Conservation (phyloP, 2,329 filamentous ascomycete species). For the Penicillium sclerotigenum region DNA sequence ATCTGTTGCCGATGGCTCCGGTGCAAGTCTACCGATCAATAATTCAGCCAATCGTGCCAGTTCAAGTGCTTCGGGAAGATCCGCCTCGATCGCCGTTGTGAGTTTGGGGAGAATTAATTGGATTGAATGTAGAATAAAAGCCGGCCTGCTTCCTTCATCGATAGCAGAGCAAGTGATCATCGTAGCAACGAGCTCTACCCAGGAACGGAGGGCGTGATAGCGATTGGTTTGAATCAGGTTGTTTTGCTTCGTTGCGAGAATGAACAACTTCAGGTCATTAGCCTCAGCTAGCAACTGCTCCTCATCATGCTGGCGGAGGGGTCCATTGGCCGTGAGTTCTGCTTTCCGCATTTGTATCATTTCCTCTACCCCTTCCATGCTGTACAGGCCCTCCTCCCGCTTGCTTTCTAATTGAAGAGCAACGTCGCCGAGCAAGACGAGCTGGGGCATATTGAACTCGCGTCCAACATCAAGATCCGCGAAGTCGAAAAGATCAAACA, state of each 20-base stretch:
- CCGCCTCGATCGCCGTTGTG: conserved; percentile 69
- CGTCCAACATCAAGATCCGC: conserved; percentile 61
- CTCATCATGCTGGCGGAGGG: conserved; percentile 45
- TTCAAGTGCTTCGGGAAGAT: conserved; percentile 67
- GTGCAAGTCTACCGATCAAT: conserved; percentile 48
- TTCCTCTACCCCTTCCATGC: conserved; percentile 69
- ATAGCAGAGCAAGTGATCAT: conserved; percentile 81
- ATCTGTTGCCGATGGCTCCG: conserved; percentile 37
- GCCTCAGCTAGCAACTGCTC: conserved; percentile 42
- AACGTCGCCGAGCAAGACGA: conserved; percentile 62
- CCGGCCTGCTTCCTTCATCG: conserved; percentile 65
- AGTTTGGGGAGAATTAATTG: conserved; percentile 86
- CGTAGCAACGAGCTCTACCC: conserved; percentile 79
- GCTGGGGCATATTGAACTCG: conserved; percentile 49
- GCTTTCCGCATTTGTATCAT: conserved; percentile 59
- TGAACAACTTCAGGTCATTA: conserved; percentile 36
- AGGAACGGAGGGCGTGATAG: conserved; percentile 70
- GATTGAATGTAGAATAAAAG: conserved; percentile 79
- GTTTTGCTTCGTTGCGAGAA: conserved; percentile 42
- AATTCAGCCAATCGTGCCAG: conserved; percentile 73
- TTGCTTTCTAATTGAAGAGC: conserved; percentile 65
- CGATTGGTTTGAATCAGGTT: conserved; percentile 45
- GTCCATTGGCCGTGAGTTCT: conserved; percentile 39
- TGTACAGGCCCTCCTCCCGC: conserved; percentile 54
- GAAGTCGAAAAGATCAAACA: conserved; percentile 95